Evolutionary conservation across 2,329 filamentous ascomycete genomes (phyloP), one percentile per base, ranked within the genome.

Genomic region (Aspergillus carbonarius): DNA sequence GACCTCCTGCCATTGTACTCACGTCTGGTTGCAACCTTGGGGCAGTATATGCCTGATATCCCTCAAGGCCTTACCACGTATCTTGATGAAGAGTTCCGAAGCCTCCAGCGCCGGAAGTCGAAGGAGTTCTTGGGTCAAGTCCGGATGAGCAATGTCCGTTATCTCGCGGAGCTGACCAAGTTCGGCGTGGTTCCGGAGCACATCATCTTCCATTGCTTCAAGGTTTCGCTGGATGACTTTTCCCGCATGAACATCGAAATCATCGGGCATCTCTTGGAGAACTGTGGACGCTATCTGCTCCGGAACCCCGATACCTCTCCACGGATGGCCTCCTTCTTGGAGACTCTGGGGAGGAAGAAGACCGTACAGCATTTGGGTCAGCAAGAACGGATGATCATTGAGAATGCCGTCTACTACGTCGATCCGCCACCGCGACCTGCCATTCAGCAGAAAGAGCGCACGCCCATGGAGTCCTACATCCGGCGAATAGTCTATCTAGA

Each of bases 231-330:
- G 27, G 95, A 99, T 69, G 95, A 99, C 70, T 99, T 99, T 71
- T 97, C 95, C 2, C 86, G 93, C 61, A 97, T 97, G 90, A 99
- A 99, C 70, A 97, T 99, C 63, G 96, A 99, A 74, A 97, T 99
- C 67, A 93, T 99, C 63, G 96, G 93, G 70, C 96, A 96, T 70
- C 82, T 99, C 27, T 83, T 99, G 20, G 95, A 99, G 74, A 98
- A 98, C 64, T 99, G 96, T 70, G 95, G 95, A 44, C 87, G 95
- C 17, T 99, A 97, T 75, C 81, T 99, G 20, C 83, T 99, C 59
- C 91, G 93, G 51, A 98, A 95, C 66, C 88, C 92, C 0, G 93
- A 98, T 62, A 98, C 96, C 0, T 89, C 91, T 9, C 93, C 93
- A 8, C 88, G 95, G 44, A 99, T 99, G 95, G 81, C 83, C 1